Percentiles rank a stretch among this genome's conserved stretches.
These are phyloP conservation scores for Neurospora tetrasperma DNA, from an alignment of 495 filamentous ascomycete genomes.

Conservation along the genomic window DNA sequence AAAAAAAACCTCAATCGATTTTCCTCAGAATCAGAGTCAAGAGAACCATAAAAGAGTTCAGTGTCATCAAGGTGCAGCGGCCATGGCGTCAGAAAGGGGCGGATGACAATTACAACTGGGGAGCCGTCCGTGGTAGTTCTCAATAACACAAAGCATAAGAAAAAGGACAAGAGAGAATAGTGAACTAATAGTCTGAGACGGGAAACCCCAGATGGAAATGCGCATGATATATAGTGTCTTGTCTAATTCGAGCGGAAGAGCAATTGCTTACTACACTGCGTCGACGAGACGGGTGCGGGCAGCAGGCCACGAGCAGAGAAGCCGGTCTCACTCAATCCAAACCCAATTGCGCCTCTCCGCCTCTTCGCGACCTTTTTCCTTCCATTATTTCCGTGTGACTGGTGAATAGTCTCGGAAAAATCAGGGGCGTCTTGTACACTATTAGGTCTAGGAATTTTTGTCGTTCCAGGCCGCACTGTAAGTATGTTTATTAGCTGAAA, in stretches of 20 bases:
- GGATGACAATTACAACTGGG: not conserved
- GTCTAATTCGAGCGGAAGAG: not conserved
- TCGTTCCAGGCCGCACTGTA: not conserved
- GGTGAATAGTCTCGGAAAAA: not conserved
- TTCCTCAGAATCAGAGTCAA: slow-evolving; percentile 7
- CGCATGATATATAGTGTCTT: not conserved
- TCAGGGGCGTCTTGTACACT: not conserved
- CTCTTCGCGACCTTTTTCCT: not conserved
- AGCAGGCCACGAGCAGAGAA: not conserved
- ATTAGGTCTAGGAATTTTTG: not conserved
- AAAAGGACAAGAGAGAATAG: not conserved
- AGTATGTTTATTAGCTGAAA: not conserved
- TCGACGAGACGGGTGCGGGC: not conserved
- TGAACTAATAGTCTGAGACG: not conserved
- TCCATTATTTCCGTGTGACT: not conserved
- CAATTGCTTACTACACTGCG: not conserved
- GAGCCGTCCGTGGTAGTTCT: not conserved
- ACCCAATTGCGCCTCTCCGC: not conserved
- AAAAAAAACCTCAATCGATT: not conserved
- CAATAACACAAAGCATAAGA: not conserved
- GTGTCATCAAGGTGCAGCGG: slow-evolving; percentile 10
- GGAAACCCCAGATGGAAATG: not conserved
- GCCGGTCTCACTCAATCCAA: not conserved
- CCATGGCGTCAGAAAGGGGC: slow-evolving; percentile 9
- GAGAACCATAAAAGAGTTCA: not conserved